Conservation (phyloP, 352 stramenopile genomes). For the Globisporangium okanoganense region DNA sequence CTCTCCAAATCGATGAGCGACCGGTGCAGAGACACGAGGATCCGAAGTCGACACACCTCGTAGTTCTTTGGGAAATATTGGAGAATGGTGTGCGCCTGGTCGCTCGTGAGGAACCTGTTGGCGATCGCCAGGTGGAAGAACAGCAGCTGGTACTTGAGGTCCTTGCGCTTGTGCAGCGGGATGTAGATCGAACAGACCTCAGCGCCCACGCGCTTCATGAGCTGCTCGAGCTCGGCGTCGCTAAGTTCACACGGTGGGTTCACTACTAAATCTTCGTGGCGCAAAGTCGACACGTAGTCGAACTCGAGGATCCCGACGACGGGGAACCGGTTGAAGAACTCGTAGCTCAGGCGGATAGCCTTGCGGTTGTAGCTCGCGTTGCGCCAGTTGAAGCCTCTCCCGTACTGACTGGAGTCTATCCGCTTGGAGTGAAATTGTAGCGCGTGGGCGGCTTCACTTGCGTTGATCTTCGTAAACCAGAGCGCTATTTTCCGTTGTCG, state of each 20-base stretch:
- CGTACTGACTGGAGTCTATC: constrained; percentile 58
- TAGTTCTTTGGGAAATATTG: constrained; percentile 75
- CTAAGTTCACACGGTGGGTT: constrained; percentile 17
- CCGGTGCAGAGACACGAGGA: constrained; percentile 52
- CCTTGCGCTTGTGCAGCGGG: constrained; percentile 59
- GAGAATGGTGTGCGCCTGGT: constrained; percentile 51
- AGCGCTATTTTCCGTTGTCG: constrained; percentile 60
- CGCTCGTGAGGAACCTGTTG: constrained; percentile 31
- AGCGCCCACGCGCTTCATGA: constrained; percentile 47
- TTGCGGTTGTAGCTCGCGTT: constrained; percentile 65
- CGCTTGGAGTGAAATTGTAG: constrained; percentile 37
- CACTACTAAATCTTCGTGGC: constrained; percentile 37
- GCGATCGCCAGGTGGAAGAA: constrained; percentile 65
- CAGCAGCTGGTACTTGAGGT: constrained; percentile 71
- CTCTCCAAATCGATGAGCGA: constrained; percentile 66
- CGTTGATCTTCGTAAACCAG: constrained; percentile 67
- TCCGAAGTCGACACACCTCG: constrained; percentile 45
- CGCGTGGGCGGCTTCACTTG: constrained; percentile 24
- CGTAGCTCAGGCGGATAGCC: constrained; percentile 39
- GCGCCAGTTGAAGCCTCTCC: constrained; percentile 53
- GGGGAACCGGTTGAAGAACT: constrained; percentile 59
- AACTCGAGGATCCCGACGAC: constrained; percentile 56
- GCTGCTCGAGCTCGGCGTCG: constrained; percentile 33
- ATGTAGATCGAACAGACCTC: constrained; percentile 71
- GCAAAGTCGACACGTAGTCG: constrained; percentile 56